phyloP scores from a whole-genome alignment of 495 filamentous ascomycete genomes.

The Neurospora sp. region DNA sequence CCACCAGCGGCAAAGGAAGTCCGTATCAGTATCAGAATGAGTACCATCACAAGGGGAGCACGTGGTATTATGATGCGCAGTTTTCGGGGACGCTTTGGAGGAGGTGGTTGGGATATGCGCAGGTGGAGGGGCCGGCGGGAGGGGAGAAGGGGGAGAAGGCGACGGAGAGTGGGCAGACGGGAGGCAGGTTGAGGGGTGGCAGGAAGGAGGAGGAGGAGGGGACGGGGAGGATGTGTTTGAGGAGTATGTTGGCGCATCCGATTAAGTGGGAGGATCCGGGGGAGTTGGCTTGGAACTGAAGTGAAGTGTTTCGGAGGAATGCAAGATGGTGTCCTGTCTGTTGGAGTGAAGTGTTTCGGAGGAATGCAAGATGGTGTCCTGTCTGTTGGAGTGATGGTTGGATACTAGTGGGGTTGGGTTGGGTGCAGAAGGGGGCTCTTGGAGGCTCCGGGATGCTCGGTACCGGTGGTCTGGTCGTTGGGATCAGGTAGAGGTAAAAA shows the following conservation, averaged over 20 bases:
- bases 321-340: background rate
- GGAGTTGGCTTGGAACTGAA: constrained; percentile 18
- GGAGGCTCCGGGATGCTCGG: background rate
- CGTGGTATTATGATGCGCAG: constrained; percentile 90
- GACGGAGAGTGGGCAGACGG: constrained; percentile 52
- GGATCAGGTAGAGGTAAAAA: background rate
- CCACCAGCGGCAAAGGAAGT: constrained; percentile 54
- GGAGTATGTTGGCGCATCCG: constrained; percentile 83
- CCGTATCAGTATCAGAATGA: constrained; percentile 72
- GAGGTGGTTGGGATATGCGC: constrained; percentile 76
- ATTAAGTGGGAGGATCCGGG: constrained; percentile 57
- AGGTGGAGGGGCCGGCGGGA: constrained; percentile 32
- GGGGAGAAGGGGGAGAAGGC: constrained; percentile 42
- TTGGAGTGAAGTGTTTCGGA: background rate
- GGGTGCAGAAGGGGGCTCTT: background rate
- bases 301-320: background rate
- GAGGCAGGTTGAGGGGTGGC: constrained; percentile 46
- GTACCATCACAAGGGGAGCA: constrained; percentile 81
- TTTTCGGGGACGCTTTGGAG: constrained; percentile 78
- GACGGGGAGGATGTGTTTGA: constrained; percentile 79
- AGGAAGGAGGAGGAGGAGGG: constrained; percentile 53
- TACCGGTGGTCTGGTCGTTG: background rate
- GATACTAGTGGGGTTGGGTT: background rate
- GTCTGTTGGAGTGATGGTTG: background rate
- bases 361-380: background rate